These are phyloP conservation scores for Euryodendron excelsum DNA, from an alignment of 148 eudicot species.

Conservation along the genomic window DNA sequence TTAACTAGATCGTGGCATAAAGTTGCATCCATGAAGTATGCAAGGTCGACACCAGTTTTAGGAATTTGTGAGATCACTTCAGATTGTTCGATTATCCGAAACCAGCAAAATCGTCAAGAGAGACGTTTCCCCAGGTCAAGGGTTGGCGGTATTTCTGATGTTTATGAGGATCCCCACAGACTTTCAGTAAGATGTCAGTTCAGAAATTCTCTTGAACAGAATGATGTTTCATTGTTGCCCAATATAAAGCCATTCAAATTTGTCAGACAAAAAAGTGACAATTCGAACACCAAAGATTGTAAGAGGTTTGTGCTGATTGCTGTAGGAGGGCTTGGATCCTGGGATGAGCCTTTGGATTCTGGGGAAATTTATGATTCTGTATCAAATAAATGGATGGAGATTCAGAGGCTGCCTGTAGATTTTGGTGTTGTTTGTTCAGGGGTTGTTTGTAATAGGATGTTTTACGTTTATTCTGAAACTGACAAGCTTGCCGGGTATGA, in stretches of 20 bases:
- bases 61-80: conserved; percentile 64
- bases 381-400: conserved; percentile 91
- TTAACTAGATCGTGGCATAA: conserved; percentile 71
- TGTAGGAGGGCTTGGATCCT: conserved; percentile 84
- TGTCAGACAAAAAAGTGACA: conserved; percentile 51
- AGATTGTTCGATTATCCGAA: conserved; percentile 49
- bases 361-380: conserved; percentile 79
- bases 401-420: conserved; percentile 72
- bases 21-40: conserved; percentile 80
- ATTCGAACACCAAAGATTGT: conserved; percentile 41
- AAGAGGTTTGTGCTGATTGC: conserved; percentile 70
- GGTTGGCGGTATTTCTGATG: conserved; percentile 78
- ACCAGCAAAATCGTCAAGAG: conserved; percentile 64
- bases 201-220: conserved; percentile 58
- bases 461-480: conserved; percentile 80
- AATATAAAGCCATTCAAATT: conserved; percentile 43
- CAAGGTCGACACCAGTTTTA: conserved; percentile 77
- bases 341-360: conserved; percentile 93
- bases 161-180: conserved; percentile 94
- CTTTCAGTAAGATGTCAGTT: conserved; percentile 84
- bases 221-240: conserved; percentile 32
- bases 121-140: conserved; percentile 66
- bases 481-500: conserved; percentile 84
- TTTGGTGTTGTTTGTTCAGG: conserved; percentile 87
- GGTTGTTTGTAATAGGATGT: conserved; percentile 62